Evolutionary conservation across 805 yeast species (phyloP), one percentile per base, ranked within the genome.

Genomic region (Spathaspora girioi): DNA sequence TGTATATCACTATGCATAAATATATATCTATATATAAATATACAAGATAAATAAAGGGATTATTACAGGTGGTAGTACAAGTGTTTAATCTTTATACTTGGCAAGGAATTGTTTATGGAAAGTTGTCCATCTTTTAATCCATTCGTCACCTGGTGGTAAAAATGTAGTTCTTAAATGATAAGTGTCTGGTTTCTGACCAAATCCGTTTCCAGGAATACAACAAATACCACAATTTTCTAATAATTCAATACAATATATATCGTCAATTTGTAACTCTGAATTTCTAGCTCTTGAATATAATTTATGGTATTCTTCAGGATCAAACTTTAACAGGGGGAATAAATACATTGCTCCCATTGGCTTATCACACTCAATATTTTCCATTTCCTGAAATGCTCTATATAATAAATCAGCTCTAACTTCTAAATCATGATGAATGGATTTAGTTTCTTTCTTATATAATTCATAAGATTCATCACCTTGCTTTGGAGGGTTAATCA

Each of bases 321-420:
- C 84, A 51, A 94, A 72, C 32, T 80, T 67, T 52, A 94, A 71
- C 56, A 75, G 78, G 45, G 99, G 99, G 82, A 90, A 94, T 54
- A 94, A 76, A 70, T 94, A 94, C 99, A 94, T 93, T 42, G 99
- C 97, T 58, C 99, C 99, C 74, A 87, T 83, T 43, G 99, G 98
- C 57, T 81, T 81, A 70, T 89, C 90, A 69, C 97, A 92, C 23
- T 79, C 70, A 46, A 94, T 86, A 56, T 93, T 96, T 55, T 87
- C 88, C 87, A 94, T 82, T 38, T 78, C 65, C 50, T 76, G 68
- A 71, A 94, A 93, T 0, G 97, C 88, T 15, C 79, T 69, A 63
- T 82, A 87, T 47, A 94, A 75, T 46, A 75, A 67, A 11, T 70
- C 63, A 14, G 97, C 86, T 63, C 97, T 83, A 31, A 70, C 60